phyloP scores from a whole-genome alignment of 805 yeast genomes.

The Brettanomyces naardenensis region DNA sequence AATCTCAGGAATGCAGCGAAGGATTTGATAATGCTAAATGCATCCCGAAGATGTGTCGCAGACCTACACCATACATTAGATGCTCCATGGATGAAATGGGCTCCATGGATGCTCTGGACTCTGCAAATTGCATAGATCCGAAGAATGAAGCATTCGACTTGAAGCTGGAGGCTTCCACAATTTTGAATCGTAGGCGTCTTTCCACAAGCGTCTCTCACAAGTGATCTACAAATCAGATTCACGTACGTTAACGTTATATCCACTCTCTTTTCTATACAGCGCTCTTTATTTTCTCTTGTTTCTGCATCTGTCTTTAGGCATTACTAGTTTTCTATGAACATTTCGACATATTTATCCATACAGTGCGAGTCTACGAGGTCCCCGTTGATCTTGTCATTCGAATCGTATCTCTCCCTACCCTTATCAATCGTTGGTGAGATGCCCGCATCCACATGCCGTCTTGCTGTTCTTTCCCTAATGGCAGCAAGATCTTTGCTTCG shows the following conservation, averaged over 20 bases:
- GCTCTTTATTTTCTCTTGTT: neutral
- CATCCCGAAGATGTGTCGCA: slow-evolving; percentile 6
- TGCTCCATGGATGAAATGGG: slow-evolving; percentile 3
- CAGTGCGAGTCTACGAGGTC: slow-evolving; percentile 13
- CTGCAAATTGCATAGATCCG: slow-evolving; percentile 14
- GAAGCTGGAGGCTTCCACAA: slow-evolving; percentile 55
- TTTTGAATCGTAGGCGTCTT: slow-evolving; percentile 46
- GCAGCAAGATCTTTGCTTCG: slow-evolving; percentile 38
- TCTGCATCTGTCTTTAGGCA: neutral
- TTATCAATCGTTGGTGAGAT: slow-evolving; percentile 37
- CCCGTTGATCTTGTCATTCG: slow-evolving; percentile 65
- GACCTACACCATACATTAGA: slow-evolving; percentile 13
- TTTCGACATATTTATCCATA: slow-evolving; percentile 11
- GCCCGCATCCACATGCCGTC: slow-evolving; percentile 58
- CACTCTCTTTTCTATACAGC: slow-evolving; percentile 20
- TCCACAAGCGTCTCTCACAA: slow-evolving; percentile 30
- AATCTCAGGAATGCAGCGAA: slow-evolving; percentile 4
- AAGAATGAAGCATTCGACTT: slow-evolving; percentile 34
- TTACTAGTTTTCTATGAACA: slow-evolving; percentile 12
- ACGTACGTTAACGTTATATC: too few relatives aligned
- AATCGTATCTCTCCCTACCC: slow-evolving; percentile 43
- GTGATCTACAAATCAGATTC: too few relatives aligned
- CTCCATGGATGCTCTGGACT: slow-evolving; percentile 7
- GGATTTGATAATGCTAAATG: slow-evolving; percentile 2
- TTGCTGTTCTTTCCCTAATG: slow-evolving; percentile 52